These are phyloP conservation scores for Dentipellis sp. DNA, from an alignment of 768 basidiomycete species.

Conservation along the genomic window DNA sequence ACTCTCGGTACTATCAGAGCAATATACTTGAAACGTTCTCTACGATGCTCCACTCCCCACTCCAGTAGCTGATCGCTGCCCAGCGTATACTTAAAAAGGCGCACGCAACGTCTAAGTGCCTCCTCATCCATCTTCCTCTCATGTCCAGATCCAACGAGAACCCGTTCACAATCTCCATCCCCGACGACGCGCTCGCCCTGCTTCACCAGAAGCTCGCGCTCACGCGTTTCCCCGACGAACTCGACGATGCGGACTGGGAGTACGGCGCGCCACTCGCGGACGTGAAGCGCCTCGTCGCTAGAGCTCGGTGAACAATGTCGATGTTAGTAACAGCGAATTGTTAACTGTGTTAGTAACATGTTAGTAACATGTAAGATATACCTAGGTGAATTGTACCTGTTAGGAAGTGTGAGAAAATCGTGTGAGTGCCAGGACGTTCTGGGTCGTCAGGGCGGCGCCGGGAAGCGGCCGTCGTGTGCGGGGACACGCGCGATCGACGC, in stretches of 20 bases:
- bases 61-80: no score
- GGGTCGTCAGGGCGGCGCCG: no score
- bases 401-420: background rate
- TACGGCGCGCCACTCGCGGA: conserved; percentile 31
- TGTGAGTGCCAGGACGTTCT: background rate
- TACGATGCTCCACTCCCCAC: no score
- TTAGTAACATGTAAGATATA: background rate
- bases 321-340: background rate
- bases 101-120: no score
- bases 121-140: background rate
- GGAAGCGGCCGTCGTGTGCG: no score
- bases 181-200: conserved; percentile 29
- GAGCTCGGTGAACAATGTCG: background rate
- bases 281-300: conserved; percentile 15
- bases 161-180: conserved; percentile 37
- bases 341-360: background rate
- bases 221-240: conserved; percentile 42
- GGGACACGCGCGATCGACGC: no score
- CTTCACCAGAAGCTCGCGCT: conserved; percentile 38
- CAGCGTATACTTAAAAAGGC: no score
- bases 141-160: conserved; percentile 16
- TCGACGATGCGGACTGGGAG: conserved; percentile 37
- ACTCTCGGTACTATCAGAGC: no score
- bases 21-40: no score
- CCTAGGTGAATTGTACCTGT: background rate